phyloP scores from a whole-genome alignment of 768 basidiomycete species.

The Rhizopogon roseolus region DNA sequence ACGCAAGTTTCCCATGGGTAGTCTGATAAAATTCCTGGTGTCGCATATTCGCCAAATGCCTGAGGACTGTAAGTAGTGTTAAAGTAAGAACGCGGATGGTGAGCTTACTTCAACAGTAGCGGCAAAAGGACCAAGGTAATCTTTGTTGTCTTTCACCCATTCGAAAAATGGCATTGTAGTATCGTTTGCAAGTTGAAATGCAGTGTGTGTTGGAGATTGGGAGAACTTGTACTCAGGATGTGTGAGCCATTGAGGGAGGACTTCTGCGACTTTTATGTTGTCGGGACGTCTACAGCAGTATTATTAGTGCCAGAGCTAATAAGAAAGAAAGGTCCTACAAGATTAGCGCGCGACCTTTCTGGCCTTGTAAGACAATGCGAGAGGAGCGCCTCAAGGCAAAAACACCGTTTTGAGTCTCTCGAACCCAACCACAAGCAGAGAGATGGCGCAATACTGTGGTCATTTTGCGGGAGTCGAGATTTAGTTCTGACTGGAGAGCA shows the following conservation, averaged over 20 bases:
- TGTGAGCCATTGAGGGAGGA: slow-evolving; percentile 7
- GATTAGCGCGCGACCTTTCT: slow-evolving; percentile 11
- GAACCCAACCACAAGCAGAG: slow-evolving; percentile 13
- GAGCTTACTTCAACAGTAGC: too few species aligned
- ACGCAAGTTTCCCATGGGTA: slow-evolving; percentile 34
- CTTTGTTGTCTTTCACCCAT: neutral
- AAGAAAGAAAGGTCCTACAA: slow-evolving; percentile 1
- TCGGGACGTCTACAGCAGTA: slow-evolving; percentile 7
- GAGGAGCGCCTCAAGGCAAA: slow-evolving; percentile 16
- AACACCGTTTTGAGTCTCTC: slow-evolving; percentile 11
- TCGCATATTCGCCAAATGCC: slow-evolving; percentile 6
- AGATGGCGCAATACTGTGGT: slow-evolving; percentile 13
- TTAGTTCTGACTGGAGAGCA: slow-evolving; percentile 10
- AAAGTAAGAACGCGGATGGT: too few species aligned
- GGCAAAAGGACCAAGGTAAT: too few species aligned
- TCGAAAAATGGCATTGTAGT: slow-evolving; percentile 33
- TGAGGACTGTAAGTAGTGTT: neutral
- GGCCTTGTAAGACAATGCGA: slow-evolving; percentile 8
- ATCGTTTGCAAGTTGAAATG: slow-evolving; percentile 34
- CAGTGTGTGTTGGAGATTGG: slow-evolving; percentile 19
- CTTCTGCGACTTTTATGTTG: slow-evolving; percentile 9
- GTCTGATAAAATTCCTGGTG: slow-evolving; percentile 35
- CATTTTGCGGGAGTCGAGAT: slow-evolving; percentile 11
- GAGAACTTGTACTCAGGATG: slow-evolving; percentile 15
- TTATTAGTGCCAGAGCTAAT: neutral